Conservation (phyloP, 768 basidiomycete species). For the Lepiota venenata region DNA sequence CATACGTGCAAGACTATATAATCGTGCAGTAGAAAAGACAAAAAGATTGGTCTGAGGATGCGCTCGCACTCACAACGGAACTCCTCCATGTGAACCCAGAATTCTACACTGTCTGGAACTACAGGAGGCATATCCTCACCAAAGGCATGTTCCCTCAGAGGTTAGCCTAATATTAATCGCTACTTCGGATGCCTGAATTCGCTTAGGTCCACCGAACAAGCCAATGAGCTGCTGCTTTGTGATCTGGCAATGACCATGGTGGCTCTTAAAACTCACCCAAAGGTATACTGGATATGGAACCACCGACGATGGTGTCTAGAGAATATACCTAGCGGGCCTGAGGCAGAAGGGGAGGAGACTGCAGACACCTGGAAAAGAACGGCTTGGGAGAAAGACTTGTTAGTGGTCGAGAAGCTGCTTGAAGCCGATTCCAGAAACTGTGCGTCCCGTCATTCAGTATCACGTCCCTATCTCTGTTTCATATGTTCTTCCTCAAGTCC, state of each 20-base stretch:
- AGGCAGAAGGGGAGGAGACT: conserved; percentile 38
- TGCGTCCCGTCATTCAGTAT: conserved; percentile 35
- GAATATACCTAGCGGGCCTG: conserved; percentile 75
- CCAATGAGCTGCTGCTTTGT: conserved; percentile 59
- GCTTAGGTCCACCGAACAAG: conserved; percentile 42
- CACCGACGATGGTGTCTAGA: conserved; percentile 95
- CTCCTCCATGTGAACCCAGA: conserved; percentile 88
- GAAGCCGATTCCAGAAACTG: conserved; percentile 92
- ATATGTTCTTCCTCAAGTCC: conserved; percentile 49
- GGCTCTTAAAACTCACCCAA: conserved; percentile 82
- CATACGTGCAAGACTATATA: background rate
- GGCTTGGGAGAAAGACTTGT: conserved; percentile 84
- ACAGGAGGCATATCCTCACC: conserved; percentile 76
- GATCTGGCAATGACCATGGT: conserved; percentile 82
- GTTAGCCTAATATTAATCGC: conserved; percentile 32
- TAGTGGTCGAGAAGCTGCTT: conserved; percentile 89
- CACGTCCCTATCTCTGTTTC: background rate
- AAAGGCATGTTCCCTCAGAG: conserved; percentile 65
- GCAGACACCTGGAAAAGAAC: conserved; percentile 67
- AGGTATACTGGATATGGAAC: conserved; percentile 99
- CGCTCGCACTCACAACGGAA: conserved; percentile 72
- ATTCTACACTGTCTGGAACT: conserved; percentile 97
- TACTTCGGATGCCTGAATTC: conserved; percentile 8
- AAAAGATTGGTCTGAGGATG: conserved; percentile 67
- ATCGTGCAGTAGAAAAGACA: conserved; percentile 54